phyloP scores from a whole-genome alignment of 208 protist genomes.

The Jaenimonas drosophilae region DNA sequence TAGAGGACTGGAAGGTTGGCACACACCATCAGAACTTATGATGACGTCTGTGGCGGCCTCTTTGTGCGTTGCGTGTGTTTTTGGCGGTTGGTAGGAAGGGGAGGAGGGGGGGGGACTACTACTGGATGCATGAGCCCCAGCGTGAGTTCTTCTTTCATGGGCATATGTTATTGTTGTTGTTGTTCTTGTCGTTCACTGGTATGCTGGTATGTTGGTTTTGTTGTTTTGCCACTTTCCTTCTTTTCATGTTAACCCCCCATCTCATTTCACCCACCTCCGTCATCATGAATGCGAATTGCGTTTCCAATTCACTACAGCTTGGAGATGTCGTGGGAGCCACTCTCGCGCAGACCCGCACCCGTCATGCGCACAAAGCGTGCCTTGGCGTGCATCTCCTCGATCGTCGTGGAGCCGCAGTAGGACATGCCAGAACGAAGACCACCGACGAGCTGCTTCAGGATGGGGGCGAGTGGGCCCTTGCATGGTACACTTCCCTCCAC shows the following conservation, averaged over 20 bases:
- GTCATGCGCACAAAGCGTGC: conserved; percentile 83
- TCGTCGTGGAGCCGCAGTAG: conserved; percentile 76
- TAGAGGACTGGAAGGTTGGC: neutral
- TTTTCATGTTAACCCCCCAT: neutral
- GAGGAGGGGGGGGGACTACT: too few relatives aligned
- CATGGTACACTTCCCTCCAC: conserved; percentile 84
- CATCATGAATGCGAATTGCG: neutral
- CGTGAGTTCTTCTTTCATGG: too few relatives aligned
- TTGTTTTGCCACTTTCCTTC: conserved; percentile 7
- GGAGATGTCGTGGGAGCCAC: conserved; percentile 83
- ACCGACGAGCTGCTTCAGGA: conserved; percentile 82
- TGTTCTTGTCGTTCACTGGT: too few relatives aligned
- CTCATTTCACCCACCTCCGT: neutral
- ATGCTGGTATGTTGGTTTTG: too few relatives aligned
- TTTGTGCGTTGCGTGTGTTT: too few relatives aligned
- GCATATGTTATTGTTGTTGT: too few relatives aligned
- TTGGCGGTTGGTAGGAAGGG: too few relatives aligned
- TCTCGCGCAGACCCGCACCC: conserved; percentile 67
- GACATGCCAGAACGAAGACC: conserved; percentile 82
- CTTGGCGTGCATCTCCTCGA: conserved; percentile 75
- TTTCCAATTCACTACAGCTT: conserved; percentile 42
- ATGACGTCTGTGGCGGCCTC: too few relatives aligned
- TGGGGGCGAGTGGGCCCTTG: conserved; percentile 67
- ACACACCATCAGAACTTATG: too few relatives aligned
- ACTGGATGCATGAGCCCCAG: too few relatives aligned